Evolutionary conservation across 441 rosid genomes (phyloP).

Genomic region (Gossypium laxum): DNA sequence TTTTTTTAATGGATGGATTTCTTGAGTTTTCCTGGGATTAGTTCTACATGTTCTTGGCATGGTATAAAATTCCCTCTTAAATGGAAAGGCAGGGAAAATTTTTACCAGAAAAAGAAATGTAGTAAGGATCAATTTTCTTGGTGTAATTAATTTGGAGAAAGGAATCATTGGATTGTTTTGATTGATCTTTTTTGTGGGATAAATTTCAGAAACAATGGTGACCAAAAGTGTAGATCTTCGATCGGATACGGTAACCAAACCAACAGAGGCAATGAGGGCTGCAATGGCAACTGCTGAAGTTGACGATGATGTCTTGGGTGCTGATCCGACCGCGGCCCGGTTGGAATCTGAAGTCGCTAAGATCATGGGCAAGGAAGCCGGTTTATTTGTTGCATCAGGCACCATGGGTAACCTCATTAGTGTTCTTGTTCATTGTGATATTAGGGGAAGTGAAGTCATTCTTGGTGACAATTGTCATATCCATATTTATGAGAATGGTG

Average conservation of each 20-base stretch:
- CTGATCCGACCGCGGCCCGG: slow-evolving; percentile 57
- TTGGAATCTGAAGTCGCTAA: slow-evolving; percentile 64
- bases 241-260: slow-evolving; percentile 82
- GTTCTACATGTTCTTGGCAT: neutral
- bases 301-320: slow-evolving; percentile 70
- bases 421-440: slow-evolving; percentile 77
- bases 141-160: neutral
- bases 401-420: slow-evolving; percentile 93
- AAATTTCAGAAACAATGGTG: slow-evolving; percentile 39
- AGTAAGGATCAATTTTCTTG: neutral
- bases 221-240: slow-evolving; percentile 71
- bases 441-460: slow-evolving; percentile 84
- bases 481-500: slow-evolving; percentile 80
- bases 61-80: neutral
- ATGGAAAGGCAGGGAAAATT: neutral
- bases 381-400: slow-evolving; percentile 79
- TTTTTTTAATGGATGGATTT: neutral
- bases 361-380: slow-evolving; percentile 74
- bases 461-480: slow-evolving; percentile 79
- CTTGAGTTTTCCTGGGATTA: neutral
- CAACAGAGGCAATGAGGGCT: slow-evolving; percentile 75
- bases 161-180: neutral
- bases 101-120: neutral
- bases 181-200: neutral
- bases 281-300: slow-evolving; percentile 88